phyloP scores from a whole-genome alignment of 768 basidiomycete species.

The Paxillus rubicundulus region DNA sequence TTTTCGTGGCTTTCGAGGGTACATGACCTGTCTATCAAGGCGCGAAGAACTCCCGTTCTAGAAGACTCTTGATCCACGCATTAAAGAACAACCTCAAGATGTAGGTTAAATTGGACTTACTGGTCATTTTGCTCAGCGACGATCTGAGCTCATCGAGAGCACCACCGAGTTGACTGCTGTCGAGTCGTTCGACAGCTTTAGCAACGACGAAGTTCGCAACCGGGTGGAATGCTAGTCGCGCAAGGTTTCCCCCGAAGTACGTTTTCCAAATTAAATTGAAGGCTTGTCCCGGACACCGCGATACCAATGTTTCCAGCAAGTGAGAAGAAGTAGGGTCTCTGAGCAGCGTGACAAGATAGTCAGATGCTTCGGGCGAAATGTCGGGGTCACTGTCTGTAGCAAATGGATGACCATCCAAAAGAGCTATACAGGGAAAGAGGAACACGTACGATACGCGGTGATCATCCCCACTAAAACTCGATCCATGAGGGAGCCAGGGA shows the following conservation, averaged over 20 bases:
- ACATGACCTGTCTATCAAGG: slow-evolving; percentile 67
- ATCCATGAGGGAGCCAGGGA: slow-evolving; percentile 77
- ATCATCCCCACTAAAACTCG: slow-evolving; percentile 74
- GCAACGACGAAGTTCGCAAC: slow-evolving; percentile 94
- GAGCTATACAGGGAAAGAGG: neutral
- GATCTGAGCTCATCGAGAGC: slow-evolving; percentile 59
- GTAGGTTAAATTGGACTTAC: slow-evolving; percentile 43
- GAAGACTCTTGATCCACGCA: slow-evolving; percentile 47
- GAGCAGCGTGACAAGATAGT: slow-evolving; percentile 79
- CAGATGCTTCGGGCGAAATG: slow-evolving; percentile 51
- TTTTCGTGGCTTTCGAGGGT: slow-evolving; percentile 45
- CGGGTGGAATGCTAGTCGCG: slow-evolving; percentile 76
- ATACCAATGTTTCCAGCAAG: slow-evolving; percentile 78
- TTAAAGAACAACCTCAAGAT: slow-evolving; percentile 2
- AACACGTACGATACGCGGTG: slow-evolving; percentile 54
- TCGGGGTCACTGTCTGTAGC: slow-evolving; percentile 39
- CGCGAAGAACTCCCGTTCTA: slow-evolving; percentile 75
- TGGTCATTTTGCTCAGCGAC: slow-evolving; percentile 60
- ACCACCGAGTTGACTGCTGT: slow-evolving; percentile 51
- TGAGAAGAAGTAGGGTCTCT: slow-evolving; percentile 89
- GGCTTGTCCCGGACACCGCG: slow-evolving; percentile 53
- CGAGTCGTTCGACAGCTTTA: slow-evolving; percentile 64
- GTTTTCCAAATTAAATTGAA: slow-evolving; percentile 72
- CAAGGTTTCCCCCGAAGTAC: slow-evolving; percentile 75
- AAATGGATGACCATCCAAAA: slow-evolving; percentile 3